Conservation (phyloP, 163 green algal species). For the Volvox carteri region DNA sequence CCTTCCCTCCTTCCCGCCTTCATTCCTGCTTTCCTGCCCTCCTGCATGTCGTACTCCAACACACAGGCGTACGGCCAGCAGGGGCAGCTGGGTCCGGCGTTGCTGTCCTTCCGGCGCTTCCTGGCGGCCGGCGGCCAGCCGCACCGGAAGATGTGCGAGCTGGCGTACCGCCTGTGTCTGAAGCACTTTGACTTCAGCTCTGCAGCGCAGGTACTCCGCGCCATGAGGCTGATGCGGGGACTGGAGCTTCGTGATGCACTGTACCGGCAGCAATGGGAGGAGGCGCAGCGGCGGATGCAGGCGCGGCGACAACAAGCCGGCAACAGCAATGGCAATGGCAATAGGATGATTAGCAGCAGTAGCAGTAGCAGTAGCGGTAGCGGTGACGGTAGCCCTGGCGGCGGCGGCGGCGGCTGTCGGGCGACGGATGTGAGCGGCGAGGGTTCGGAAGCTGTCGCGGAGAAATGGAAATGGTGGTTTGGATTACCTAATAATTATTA, state of each 20-base stretch:
- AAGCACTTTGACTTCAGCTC: slow-evolving; percentile 32
- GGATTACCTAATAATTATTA: slow-evolving; percentile 61
- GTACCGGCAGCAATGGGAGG: slow-evolving; percentile 46
- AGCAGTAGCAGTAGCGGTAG: background rate
- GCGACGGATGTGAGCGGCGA: too few relatives aligned
- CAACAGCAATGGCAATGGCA: background rate
- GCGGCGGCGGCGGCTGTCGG: too few relatives aligned
- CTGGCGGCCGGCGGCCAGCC: slow-evolving; percentile 45
- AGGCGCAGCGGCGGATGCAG: slow-evolving; percentile 34
- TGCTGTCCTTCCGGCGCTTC: slow-evolving; percentile 55
- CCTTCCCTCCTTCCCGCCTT: background rate
- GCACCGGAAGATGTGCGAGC: slow-evolving; percentile 60
- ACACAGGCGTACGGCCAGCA: slow-evolving; percentile 41
- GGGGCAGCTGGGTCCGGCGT: slow-evolving; percentile 13
- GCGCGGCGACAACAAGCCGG: background rate
- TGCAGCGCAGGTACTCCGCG: slow-evolving; percentile 38
- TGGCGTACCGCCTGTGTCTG: slow-evolving; percentile 46
- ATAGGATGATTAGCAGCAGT: background rate
- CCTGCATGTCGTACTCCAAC: background rate
- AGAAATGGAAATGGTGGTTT: slow-evolving; percentile 64
- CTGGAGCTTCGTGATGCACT: slow-evolving; percentile 37
- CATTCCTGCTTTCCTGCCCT: background rate
- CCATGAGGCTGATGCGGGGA: slow-evolving; percentile 50
- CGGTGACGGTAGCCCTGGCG: background rate
- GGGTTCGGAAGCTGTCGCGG: background rate